A percentile compares a stretch with the other conserved stretches of the same genome.
phyloP scores from a whole-genome alignment of 345 rosid species.

The Corymbia maculata region DNA sequence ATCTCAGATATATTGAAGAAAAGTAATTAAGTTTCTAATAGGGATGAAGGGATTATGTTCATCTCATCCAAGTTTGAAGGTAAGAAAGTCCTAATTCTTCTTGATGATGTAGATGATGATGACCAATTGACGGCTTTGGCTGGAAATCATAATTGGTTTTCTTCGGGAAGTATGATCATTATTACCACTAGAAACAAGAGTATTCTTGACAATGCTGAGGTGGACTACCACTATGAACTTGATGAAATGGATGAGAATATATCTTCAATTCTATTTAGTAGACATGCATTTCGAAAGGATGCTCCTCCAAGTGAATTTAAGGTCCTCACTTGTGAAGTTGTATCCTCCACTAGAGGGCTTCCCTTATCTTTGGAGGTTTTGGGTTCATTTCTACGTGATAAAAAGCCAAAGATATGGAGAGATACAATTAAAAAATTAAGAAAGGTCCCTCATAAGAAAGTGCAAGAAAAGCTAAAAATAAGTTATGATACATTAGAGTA shows the following conservation, averaged over 20 bases:
- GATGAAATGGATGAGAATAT: not conserved
- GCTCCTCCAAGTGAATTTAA: not conserved
- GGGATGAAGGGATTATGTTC: not conserved
- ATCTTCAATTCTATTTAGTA: not conserved
- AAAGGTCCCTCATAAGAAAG: not conserved
- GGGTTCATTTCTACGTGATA: not conserved
- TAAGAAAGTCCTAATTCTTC: slow-evolving; percentile 8
- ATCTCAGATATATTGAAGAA: rapidly evolving
- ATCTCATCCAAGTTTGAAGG: not conserved
- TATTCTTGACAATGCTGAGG: not conserved
- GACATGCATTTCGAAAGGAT: not conserved
- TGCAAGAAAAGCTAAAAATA: not conserved
- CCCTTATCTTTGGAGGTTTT: not conserved
- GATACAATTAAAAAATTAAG: not conserved
- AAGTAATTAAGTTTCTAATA: rapidly evolving
- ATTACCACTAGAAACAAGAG: not conserved
- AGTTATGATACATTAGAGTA: not conserved
- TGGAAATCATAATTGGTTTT: not conserved
- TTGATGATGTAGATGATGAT: not conserved
- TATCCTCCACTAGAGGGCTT: not conserved
- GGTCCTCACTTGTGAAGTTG: not conserved
- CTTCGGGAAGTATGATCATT: not conserved
- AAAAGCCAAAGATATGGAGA: not conserved
- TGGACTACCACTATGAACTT: not conserved
- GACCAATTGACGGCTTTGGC: not conserved